These are phyloP conservation scores for Wickerhamomyces mucosus DNA, from an alignment of 805 yeast genomes.

Conservation along the genomic window DNA sequence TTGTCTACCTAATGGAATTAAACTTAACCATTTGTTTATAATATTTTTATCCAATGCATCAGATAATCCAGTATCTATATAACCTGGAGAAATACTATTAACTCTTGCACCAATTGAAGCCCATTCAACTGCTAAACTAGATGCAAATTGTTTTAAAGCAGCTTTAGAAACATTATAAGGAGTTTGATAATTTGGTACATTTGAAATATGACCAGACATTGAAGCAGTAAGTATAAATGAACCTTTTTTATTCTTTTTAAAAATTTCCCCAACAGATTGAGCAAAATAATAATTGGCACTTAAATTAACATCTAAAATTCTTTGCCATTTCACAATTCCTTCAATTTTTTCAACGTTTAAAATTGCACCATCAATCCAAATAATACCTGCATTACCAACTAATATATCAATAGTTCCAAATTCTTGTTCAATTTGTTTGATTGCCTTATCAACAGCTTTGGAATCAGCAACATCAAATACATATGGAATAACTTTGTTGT, in stretches of 20 bases:
- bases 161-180: conserved; percentile 47
- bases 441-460: conserved; percentile 17
- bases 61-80: conserved; percentile 64
- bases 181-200: conserved; percentile 81
- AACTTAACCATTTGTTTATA: conserved; percentile 37
- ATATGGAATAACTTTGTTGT: conserved; percentile 50
- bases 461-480: conserved; percentile 21
- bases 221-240: conserved; percentile 80
- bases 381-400: conserved; percentile 86
- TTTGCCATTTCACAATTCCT: conserved; percentile 50
- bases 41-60: conserved; percentile 35
- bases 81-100: conserved; percentile 80
- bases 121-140: conserved; percentile 54
- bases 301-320: conserved; percentile 64
- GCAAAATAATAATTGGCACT: conserved; percentile 79
- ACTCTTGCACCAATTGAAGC: conserved; percentile 72
- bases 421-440: conserved; percentile 40
- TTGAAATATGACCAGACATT: conserved; percentile 82
- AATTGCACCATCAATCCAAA: conserved; percentile 64
- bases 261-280: conserved; percentile 60
- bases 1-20: conserved; percentile 66
- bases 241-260: conserved; percentile 65
- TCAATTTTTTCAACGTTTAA: conserved; percentile 25
- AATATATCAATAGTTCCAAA: conserved; percentile 72
- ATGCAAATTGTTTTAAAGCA: conserved; percentile 14